A percentile compares a stretch with the other conserved stretches of the same genome.
These are phyloP conservation scores for Echites panduratus DNA, from an alignment of 257 asterid genomes.

Conservation along the genomic window DNA sequence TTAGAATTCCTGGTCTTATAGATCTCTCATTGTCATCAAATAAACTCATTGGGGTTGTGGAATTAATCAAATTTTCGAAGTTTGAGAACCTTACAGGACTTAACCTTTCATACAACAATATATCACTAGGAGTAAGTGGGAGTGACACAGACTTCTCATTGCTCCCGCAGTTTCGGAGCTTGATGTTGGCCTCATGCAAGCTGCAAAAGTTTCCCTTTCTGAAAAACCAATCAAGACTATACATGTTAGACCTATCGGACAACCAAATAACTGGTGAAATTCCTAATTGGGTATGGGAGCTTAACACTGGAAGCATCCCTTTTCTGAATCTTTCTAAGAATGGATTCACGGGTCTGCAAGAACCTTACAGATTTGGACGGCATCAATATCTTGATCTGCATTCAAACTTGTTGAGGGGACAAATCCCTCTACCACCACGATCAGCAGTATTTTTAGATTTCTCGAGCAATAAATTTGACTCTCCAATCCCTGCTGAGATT, in stretches of 20 bases:
- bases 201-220: slow-evolving; percentile 37
- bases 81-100: slow-evolving; percentile 12
- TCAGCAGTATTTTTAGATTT: slow-evolving; percentile 24
- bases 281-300: slow-evolving; percentile 54
- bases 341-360: slow-evolving; percentile 32
- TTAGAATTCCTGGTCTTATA: slow-evolving; percentile 27
- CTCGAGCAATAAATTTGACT: slow-evolving; percentile 25
- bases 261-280: slow-evolving; percentile 45
- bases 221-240: slow-evolving; percentile 34
- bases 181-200: slow-evolving; percentile 45
- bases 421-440: slow-evolving; percentile 29
- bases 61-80: slow-evolving; percentile 9
- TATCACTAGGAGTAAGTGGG: slow-evolving; percentile 17
- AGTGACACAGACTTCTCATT: slow-evolving; percentile 9
- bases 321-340: slow-evolving; percentile 47
- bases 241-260: slow-evolving; percentile 43
- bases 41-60: slow-evolving; percentile 36
- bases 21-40: slow-evolving; percentile 32
- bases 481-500: slow-evolving; percentile 22
- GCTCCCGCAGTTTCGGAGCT: slow-evolving; percentile 18
- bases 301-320: slow-evolving; percentile 23
- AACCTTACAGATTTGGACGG: slow-evolving; percentile 36
- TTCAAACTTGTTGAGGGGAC: slow-evolving; percentile 37
- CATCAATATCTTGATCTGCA: slow-evolving; percentile 37
- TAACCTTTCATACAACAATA: slow-evolving; percentile 24